These are phyloP conservation scores for Plasmopara muralis DNA, from an alignment of 352 stramenopile genomes.

Conservation along the genomic window DNA sequence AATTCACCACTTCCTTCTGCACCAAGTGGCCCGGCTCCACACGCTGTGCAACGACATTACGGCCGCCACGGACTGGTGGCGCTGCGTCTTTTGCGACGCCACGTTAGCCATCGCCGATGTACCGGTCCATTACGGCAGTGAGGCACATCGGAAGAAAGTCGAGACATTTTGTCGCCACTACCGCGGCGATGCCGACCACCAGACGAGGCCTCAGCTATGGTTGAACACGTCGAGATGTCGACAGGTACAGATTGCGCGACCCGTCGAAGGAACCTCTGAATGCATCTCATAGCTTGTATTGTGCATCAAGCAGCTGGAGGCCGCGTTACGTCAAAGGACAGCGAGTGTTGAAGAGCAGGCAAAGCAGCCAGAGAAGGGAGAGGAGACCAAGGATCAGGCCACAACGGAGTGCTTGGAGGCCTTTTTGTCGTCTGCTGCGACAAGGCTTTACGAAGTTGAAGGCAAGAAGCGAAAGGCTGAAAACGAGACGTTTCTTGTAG, in stretches of 20 bases:
- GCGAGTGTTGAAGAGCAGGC: not conserved
- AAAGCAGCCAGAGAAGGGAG: not conserved
- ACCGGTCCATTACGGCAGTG: slow-evolving; percentile 34
- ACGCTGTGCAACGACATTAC: slow-evolving; percentile 18
- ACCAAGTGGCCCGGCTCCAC: slow-evolving; percentile 22
- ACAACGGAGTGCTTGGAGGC: slow-evolving; percentile 14
- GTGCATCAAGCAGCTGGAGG: slow-evolving; percentile 16
- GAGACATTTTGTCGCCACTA: slow-evolving; percentile 47
- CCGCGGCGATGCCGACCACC: slow-evolving; percentile 42
- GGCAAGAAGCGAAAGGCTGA: slow-evolving; percentile 2
- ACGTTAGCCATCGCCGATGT: slow-evolving; percentile 13
- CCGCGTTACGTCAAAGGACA: slow-evolving; percentile 2
- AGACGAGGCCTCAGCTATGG: slow-evolving; percentile 32
- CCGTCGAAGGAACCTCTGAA: too few species aligned
- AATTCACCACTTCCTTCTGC: slow-evolving; percentile 33
- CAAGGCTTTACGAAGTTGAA: slow-evolving; percentile 29
- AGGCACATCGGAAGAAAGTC: slow-evolving; percentile 30
- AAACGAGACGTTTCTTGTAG: not conserved
- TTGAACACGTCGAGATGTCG: slow-evolving; percentile 17
- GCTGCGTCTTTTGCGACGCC: slow-evolving; percentile 41
- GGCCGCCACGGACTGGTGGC: slow-evolving; percentile 9
- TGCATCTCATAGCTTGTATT: slow-evolving; percentile 6
- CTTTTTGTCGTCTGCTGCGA: slow-evolving; percentile 38
- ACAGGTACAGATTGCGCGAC: slow-evolving; percentile 23
- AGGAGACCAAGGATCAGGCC: slow-evolving; percentile 1